These are phyloP conservation scores for Fonsecaea pugnacius DNA, from an alignment of 2,329 filamentous ascomycete species.

Conservation along the genomic window DNA sequence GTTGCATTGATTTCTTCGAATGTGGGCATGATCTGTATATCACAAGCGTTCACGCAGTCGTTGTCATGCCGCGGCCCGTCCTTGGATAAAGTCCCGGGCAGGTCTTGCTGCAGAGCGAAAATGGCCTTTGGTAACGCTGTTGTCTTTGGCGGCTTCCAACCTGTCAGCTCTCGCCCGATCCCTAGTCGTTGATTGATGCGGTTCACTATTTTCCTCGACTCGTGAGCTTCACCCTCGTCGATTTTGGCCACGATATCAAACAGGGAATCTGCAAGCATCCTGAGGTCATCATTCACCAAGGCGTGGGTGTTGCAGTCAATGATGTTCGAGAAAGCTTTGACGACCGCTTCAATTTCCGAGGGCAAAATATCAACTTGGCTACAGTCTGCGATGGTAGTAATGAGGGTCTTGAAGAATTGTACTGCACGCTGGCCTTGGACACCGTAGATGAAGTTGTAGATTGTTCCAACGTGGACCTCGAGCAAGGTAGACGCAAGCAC, in stretches of 20 bases:
- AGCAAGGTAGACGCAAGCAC: not conserved
- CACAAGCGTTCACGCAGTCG: not conserved
- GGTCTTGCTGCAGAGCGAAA: not conserved
- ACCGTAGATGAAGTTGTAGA: not conserved
- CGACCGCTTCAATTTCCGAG: slow-evolving; percentile 1
- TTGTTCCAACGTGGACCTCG: not conserved
- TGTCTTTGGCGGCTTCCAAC: slow-evolving; percentile 1
- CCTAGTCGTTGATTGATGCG: slow-evolving; percentile 1
- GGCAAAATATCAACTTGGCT: not conserved
- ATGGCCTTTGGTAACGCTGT: not conserved
- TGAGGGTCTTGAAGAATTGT: not conserved
- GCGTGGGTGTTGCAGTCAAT: slow-evolving; percentile 3
- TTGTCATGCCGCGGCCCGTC: not conserved
- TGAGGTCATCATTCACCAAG: not conserved
- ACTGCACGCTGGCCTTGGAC: slow-evolving; percentile 1
- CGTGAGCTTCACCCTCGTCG: not conserved
- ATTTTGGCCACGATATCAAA: not conserved
- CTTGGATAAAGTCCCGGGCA: not conserved
- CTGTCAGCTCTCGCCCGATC: not conserved
- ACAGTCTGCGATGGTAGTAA: not conserved
- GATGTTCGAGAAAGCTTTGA: not conserved
- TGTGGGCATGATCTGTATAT: slow-evolving; percentile 1
- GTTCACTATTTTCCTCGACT: not conserved
- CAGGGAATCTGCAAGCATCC: not conserved
- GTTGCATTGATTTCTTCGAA: slow-evolving; percentile 4